Evolutionary conservation across 2,329 filamentous ascomycete genomes (phyloP).

Genomic region (Juglanconis sp.): DNA sequence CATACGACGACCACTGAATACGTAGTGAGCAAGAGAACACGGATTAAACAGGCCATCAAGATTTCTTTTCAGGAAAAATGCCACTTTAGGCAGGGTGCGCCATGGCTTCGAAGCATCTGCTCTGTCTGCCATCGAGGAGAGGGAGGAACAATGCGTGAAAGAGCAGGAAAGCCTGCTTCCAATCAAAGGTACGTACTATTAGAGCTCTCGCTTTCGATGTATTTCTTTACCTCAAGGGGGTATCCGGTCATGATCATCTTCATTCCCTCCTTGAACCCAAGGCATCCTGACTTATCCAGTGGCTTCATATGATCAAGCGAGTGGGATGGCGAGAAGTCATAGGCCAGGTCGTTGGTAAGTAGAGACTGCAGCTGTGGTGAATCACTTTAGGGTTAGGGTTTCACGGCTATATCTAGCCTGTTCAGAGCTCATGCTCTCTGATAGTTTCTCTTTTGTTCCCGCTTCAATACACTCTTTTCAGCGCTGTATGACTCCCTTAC

Average conservation of each 20-base stretch:
- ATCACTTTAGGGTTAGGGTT: no score
- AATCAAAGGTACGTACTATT: slow-evolving; percentile 1
- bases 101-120: no score
- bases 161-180: no score
- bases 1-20: neutral
- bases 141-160: no score
- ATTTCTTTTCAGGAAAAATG: no score
- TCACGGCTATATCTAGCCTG: no score
- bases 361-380: neutral
- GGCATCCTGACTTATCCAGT: neutral
- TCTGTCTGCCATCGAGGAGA: no score
- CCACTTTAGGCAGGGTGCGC: no score
- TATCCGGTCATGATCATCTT: neutral
- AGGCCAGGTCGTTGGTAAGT: neutral
- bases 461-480: no score
- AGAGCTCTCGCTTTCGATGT: neutral
- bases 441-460: no score
- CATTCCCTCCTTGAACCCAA: neutral
- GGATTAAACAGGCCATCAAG: neutral
- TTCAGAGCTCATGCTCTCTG: no score
- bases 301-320: neutral
- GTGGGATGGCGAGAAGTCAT: neutral
- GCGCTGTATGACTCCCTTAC: no score
- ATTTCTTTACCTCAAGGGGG: neutral
- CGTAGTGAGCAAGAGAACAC: neutral